Percentiles rank a stretch among this genome's conserved stretches.
Evolutionary conservation across 495 filamentous ascomycete species (phyloP).

Genomic region (Amphirosellinia nigrospora): DNA sequence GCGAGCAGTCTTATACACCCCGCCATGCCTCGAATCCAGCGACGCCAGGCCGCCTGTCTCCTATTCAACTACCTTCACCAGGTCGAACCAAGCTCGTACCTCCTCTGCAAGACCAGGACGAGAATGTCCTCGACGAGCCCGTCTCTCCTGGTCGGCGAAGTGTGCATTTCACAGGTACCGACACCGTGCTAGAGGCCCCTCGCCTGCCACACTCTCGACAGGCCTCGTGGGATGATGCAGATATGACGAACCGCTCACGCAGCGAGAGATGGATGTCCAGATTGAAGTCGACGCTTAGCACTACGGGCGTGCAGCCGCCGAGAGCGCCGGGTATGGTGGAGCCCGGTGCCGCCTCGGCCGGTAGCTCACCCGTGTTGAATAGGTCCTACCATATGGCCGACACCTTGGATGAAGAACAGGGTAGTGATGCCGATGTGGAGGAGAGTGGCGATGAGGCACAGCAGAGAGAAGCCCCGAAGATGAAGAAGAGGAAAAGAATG

Average conservation of each 20-base stretch:
- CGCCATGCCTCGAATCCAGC: conserved; percentile 18
- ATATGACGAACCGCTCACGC: conserved; percentile 59
- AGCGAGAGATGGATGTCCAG: conserved; percentile 71
- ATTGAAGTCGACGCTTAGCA: conserved; percentile 64
- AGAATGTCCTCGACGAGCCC: conserved; percentile 25
- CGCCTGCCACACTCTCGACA: conserved; percentile 54
- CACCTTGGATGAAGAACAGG: conserved; percentile 63
- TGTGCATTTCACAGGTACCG: conserved; percentile 68
- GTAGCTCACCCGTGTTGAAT: conserved; percentile 55
- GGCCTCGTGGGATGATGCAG: conserved; percentile 63
- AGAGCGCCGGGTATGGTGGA: conserved; percentile 46
- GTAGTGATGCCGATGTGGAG: conserved; percentile 78
- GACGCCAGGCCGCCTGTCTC: conserved; percentile 20
- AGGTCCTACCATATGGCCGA: conserved; percentile 49
- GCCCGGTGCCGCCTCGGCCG: conserved; percentile 41
- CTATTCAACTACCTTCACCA: conserved; percentile 33
- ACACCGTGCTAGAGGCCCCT: conserved; percentile 50
- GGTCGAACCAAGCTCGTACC: conserved; percentile 16
- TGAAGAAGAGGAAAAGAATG: conserved; percentile 63
- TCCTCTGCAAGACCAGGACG: conserved; percentile 29
- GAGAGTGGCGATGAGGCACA: conserved; percentile 65
- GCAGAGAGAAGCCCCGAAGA: conserved; percentile 50
- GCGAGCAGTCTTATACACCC: conserved; percentile 40
- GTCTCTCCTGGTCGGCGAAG: conserved; percentile 57
- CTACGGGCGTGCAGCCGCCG: conserved; percentile 50